Base-by-base conservation (phyloP, 768 basidiomycete genomes). In the Suillus subluteus region DNA sequence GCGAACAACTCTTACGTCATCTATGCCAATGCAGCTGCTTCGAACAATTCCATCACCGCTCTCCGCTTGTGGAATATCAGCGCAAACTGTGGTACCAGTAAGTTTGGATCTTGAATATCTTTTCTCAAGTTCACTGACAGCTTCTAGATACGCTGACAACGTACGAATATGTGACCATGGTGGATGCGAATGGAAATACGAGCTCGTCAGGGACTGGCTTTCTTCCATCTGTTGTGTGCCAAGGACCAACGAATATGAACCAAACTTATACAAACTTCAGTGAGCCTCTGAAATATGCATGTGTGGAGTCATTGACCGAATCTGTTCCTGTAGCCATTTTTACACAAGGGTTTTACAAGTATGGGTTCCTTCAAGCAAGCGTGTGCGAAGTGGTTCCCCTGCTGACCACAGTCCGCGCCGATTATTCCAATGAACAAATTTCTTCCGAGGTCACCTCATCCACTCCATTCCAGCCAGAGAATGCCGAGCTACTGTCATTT, bases 141-240 rank as follows among this genome's bases (percentile, higher is more conserved):
- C 41, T 58, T 52, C 38, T 16, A 67, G 67, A 61, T 37, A 26
- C 15, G 5, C 35, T 40, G 15, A 58, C 65, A 4, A 4, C 18
- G 2, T 46, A 64, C 21, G 38, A 63, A 38, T 66, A 66, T 61
- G 65, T 66, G n/a, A 66, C 62, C 12, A 35, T 37, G 21, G 18
- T 50, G 7, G 64, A 66, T 63, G 41, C 59, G 21, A 62, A 35
- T 44, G 56, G 30, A 32, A 30, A 35, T 11, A 6, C 37, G 4
- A 41, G 43, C 8, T 21, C 23, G 5, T 26, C 30, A 32, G 65
- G 65, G 23, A 66, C 6, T 23, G 65, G 62, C 23, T 23, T 68
- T 37, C 41, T 69, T 15, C 43, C 62, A 23, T 66, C 67, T 43
- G 37, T 70, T 13, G 58, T 68, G 15, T 70, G 67, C 26, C 69